These are phyloP conservation scores for Zizania palustris DNA, from an alignment of 202 grass and related monocot genomes.

Conservation along the genomic window DNA sequence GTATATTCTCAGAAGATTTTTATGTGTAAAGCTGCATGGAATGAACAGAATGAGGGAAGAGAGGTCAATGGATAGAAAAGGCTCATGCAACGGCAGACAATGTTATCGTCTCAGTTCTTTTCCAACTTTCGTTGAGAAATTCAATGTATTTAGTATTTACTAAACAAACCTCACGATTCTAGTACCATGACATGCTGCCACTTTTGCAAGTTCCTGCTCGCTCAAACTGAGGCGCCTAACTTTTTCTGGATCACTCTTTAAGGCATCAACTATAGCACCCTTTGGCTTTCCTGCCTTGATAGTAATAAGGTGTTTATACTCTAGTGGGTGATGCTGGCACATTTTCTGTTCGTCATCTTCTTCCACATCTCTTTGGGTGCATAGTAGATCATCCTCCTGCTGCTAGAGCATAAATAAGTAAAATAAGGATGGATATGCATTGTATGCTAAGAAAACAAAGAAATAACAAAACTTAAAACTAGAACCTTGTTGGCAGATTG, in stretches of 20 bases:
- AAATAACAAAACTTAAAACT: slow-evolving; percentile 7
- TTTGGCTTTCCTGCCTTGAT: slow-evolving; percentile 86
- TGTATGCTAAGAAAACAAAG: slow-evolving; percentile 21
- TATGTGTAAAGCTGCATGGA: slow-evolving; percentile 89
- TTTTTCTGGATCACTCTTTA: slow-evolving; percentile 75
- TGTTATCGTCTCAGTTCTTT: neutral
- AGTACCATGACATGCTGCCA: slow-evolving; percentile 53
- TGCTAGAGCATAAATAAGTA: slow-evolving; percentile 36
- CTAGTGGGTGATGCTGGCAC: slow-evolving; percentile 34
- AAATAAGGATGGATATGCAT: slow-evolving; percentile 18
- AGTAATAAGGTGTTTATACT: slow-evolving; percentile 89
- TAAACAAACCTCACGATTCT: slow-evolving; percentile 70
- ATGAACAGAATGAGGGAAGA: slow-evolving; percentile 43
- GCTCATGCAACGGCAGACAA: neutral
- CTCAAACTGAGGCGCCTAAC: slow-evolving; percentile 90
- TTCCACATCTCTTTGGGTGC: slow-evolving; percentile 38
- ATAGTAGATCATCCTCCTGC: slow-evolving; percentile 46
- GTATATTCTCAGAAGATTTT: slow-evolving; percentile 92
- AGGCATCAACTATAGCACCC: slow-evolving; percentile 61
- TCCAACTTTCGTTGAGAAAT: slow-evolving; percentile 12
- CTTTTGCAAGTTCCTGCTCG: slow-evolving; percentile 82
- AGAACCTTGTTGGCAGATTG: slow-evolving; percentile 57
- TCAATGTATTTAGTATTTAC: slow-evolving; percentile 1
- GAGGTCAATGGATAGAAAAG: slow-evolving; percentile 5
- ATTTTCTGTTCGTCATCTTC: slow-evolving; percentile 49